Percentiles rank a stretch among this genome's conserved stretches.
Conservation (phyloP, 2,329 filamentous ascomycete genomes). For the Diaporthe australafricana region DNA sequence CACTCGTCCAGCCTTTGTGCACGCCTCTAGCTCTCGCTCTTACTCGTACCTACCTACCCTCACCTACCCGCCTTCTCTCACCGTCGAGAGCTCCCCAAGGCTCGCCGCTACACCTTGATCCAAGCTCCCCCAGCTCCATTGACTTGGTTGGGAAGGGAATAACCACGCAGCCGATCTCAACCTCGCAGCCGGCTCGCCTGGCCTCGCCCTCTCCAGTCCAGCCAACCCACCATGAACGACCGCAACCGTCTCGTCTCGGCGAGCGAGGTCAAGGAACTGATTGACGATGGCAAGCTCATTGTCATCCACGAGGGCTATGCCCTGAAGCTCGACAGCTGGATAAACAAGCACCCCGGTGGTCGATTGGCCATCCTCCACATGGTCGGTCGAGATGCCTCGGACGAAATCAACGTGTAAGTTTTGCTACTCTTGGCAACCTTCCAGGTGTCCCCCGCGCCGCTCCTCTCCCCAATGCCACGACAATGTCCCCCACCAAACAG, state of each 20-base stretch:
- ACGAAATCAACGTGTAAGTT: constrained; percentile 68
- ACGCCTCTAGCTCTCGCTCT: not conserved
- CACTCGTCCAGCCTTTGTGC: constrained; percentile 16
- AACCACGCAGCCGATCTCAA: not conserved
- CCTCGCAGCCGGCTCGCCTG: too few relatives aligned
- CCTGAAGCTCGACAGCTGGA: constrained; percentile 68
- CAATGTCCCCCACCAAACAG: not conserved
- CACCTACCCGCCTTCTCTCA: not conserved
- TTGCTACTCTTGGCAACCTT: constrained; percentile 12
- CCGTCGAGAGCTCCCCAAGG: constrained; percentile 6
- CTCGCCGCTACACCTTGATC: not conserved
- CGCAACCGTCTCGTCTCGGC: constrained; percentile 58
- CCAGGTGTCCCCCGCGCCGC: constrained; percentile 5
- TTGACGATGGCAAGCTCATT: constrained; percentile 66
- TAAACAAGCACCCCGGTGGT: constrained; percentile 69
- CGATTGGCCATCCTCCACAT: constrained; percentile 70
- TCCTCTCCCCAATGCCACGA: not conserved
- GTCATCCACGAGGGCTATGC: constrained; percentile 67
- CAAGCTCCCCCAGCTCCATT: constrained; percentile 1
- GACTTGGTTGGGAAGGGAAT: not conserved
- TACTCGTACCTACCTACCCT: not conserved
- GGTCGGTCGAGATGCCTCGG: constrained; percentile 69
- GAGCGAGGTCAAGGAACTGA: constrained; percentile 60
- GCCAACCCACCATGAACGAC: constrained; percentile 43
- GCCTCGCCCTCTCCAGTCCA: not conserved